A percentile compares a stretch with the other conserved stretches of the same genome.
These are phyloP conservation scores for Diaporthe batatas DNA, from an alignment of 2,329 filamentous ascomycete species.

Conservation along the genomic window DNA sequence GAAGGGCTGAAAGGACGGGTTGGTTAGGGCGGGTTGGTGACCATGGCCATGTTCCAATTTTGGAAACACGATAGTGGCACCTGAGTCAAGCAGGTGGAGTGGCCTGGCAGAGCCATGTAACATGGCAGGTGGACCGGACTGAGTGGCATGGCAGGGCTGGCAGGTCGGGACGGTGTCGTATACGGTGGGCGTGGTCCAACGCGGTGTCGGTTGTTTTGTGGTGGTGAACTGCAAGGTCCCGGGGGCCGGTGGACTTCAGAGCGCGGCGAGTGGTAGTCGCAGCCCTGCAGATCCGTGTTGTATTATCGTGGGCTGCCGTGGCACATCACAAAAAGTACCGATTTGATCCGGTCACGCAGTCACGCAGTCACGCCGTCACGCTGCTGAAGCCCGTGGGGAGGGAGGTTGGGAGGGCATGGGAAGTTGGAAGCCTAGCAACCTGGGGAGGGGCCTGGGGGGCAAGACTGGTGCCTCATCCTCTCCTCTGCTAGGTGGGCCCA, in stretches of 20 bases:
- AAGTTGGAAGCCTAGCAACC: too few species aligned
- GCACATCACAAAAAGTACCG: conserved; percentile 36
- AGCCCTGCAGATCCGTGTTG: conserved; percentile 36
- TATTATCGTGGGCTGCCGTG: conserved; percentile 40
- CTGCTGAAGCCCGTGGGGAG: conserved; percentile 8
- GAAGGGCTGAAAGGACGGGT: neutral
- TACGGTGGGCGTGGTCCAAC: neutral
- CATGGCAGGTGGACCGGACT: too few species aligned
- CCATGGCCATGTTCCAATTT: neutral
- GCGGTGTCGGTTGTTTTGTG: conserved; percentile 16
- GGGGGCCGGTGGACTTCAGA: conserved; percentile 36
- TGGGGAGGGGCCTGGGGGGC: too few species aligned
- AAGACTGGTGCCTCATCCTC: too few species aligned
- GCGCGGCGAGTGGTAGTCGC: conserved; percentile 25
- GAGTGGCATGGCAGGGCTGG: too few species aligned
- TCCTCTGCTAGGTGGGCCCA: neutral
- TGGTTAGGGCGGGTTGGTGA: neutral
- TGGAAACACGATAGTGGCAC: conserved; percentile 18
- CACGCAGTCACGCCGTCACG: too few species aligned
- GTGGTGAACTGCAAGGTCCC: conserved; percentile 41
- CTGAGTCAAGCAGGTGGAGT: neutral
- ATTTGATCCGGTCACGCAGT: conserved; percentile 32
- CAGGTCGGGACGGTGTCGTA: conserved; percentile 9
- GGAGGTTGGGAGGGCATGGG: neutral
- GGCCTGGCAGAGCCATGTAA: too few species aligned